phyloP scores from a whole-genome alignment of 805 yeast species.

The Kuraishia ogatae region DNA sequence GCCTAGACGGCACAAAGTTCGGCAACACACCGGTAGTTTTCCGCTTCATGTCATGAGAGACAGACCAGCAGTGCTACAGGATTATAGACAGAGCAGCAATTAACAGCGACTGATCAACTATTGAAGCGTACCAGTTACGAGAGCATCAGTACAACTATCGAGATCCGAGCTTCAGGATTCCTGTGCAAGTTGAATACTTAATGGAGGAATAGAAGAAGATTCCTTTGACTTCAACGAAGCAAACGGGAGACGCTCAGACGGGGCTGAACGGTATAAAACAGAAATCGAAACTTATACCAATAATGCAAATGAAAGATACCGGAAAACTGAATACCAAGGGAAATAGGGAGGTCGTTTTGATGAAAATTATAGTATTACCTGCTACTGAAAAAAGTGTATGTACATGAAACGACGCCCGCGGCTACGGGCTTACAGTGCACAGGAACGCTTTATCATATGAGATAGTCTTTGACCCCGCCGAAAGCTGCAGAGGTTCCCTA shows the following conservation, averaged over 20 bases:
- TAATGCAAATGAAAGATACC: no score
- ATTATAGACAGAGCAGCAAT: neutral
- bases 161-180: no score
- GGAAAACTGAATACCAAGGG: no score
- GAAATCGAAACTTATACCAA: no score
- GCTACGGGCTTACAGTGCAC: neutral
- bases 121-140: neutral
- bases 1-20: constrained; percentile 12
- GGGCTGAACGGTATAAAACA: no score
- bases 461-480: neutral
- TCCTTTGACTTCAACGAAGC: no score
- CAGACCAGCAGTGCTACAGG: neutral
- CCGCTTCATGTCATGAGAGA: neutral
- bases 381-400: neutral
- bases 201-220: no score
- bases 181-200: no score
- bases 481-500: neutral
- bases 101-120: neutral
- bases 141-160: neutral
- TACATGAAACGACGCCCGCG: neutral
- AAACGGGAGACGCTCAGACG: no score
- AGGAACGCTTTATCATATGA: neutral
- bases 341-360: no score
- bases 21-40: neutral
- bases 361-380: no score